Percentiles rank a stretch among this genome's conserved stretches.
These are phyloP conservation scores for Neurospora sp. DNA, from an alignment of 495 filamentous ascomycete species.

Conservation along the genomic window DNA sequence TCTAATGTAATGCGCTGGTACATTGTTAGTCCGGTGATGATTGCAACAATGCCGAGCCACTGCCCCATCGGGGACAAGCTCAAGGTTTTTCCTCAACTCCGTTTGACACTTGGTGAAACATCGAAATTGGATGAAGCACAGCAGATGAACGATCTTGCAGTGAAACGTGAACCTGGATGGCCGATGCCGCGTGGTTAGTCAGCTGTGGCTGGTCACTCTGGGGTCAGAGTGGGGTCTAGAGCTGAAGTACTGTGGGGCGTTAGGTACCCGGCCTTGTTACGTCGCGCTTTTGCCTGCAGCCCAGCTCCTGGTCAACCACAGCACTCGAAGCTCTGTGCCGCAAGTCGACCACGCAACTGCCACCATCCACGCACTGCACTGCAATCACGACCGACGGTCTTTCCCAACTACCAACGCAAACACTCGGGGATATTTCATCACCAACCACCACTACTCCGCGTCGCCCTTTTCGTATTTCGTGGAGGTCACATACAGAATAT, in stretches of 20 bases:
- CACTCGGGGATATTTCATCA: background rate
- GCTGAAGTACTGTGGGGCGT: background rate
- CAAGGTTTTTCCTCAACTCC: background rate
- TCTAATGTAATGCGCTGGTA: background rate
- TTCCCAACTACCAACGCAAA: background rate
- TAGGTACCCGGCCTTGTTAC: slow-evolving; percentile 19
- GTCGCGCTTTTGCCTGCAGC: slow-evolving; percentile 31
- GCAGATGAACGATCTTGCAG: background rate
- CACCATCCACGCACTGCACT: slow-evolving; percentile 9
- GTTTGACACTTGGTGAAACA: background rate
- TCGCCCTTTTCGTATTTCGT: background rate
- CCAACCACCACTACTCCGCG: background rate
- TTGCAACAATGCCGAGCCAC: background rate
- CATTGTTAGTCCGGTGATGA: background rate
- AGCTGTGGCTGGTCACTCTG: slow-evolving; percentile 4
- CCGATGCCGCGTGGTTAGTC: slow-evolving; percentile 4
- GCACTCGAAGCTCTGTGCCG: slow-evolving; percentile 16
- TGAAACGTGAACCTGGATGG: background rate
- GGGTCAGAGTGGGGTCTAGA: slow-evolving; percentile 5
- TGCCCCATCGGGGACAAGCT: background rate
- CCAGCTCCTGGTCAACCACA: slow-evolving; percentile 10
- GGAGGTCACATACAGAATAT: background rate
- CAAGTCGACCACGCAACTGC: background rate
- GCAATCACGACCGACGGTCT: slow-evolving; percentile 10
- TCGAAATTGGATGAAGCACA: background rate